Base-by-base conservation (phyloP, 805 yeast genomes). In the Candida yuanshanica region DNA sequence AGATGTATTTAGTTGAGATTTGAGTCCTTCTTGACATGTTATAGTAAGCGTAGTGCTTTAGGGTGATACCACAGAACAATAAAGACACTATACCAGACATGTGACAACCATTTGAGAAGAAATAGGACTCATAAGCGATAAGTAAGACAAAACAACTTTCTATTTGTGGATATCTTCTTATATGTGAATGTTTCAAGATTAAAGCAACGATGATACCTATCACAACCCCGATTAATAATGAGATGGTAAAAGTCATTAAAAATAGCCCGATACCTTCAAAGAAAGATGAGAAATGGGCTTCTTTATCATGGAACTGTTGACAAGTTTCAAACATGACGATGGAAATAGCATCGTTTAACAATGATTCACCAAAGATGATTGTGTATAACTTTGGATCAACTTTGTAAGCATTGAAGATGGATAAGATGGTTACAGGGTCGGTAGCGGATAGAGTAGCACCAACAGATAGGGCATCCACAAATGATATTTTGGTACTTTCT, bases 271-370 rank as follows among this genome's bases (percentile, higher is more conserved):
- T 74, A 74, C 99, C 99, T 66, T 88, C 91, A 61, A 95, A 86
- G 36, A 90, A 62, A n/a, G 86, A 80, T 12, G 84, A 72, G 47
- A 87, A 70, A 37, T 78, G 75, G 1, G 91, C 84, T 20, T 77
- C 75, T 50, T 85, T 82, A 35, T 95, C 98, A 55, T 90, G 95
- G 63, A 93, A 88, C 64, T 89, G 87, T 62, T 89, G 97, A 58
- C 97, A 90, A 0, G 99, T 93, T 66, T 93, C 99, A 67, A 93
- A 93, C 95, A 93, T 91, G 53, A 93, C 99, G 60, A 93, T 93
- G 50, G 97, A 89, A 45, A 93, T 95, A 27, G 99, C 99, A 68
- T 93, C 99, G 60, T 93, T 93, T 48, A 93, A 69, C 44, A 93
- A 69, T 4, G 96, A 86, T 64, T 93, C 99, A 37, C 99, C 99